Evolutionary conservation across 2,329 filamentous ascomycete genomes (phyloP), one percentile per base, ranked within the genome.

Genomic region (Cadophora luteo-olivacea): DNA sequence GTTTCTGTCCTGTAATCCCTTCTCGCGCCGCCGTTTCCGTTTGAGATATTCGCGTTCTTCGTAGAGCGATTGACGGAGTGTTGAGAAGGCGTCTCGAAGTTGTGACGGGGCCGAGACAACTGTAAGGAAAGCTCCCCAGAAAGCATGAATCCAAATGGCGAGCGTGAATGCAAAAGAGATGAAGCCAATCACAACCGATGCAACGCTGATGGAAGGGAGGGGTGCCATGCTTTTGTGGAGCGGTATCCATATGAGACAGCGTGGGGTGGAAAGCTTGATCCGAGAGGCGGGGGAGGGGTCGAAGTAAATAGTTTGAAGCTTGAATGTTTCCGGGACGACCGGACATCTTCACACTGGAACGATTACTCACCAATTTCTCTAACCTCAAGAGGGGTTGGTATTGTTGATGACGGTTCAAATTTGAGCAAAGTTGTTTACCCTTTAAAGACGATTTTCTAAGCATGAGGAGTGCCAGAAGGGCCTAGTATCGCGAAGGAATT

Each of bases 21-120:
- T 66, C n/a, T 58, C 32, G 11, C n/a, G 55, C 11, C 65, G 60
- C 2, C 71, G 69, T 24, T 70, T 72, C 3, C 70, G 66, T 49
- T 70, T 72, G 0, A 75, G 71, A 51, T 74, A 70, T 54, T 74
- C 72, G 38, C 70, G 70, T 51, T 74, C 72, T 70, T 74, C 70
- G 67, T 74, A 75, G 2, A 74, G 69, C 2, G 69, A 70, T 65
- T 74, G 73, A 11, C 73, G 72, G 19, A 74, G 68, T 9, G 67
- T 72, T 25, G 68, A 68, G 16, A 75, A 58, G 0, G 64, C 63
- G 60, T 73, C 72, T 65, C 62, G 68, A 7, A 74, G 63, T 64
- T 74, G 68, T 12, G 22, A 54, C 0, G 68, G 72, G 0, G 73
- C 73, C 12, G 32, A n/a, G 14, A 66, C 66, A 12, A 75, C 38